Evolutionary conservation across 306 rosid species (phyloP), one percentile per base, ranked within the genome.

Genomic region (Quercus variabilis): DNA sequence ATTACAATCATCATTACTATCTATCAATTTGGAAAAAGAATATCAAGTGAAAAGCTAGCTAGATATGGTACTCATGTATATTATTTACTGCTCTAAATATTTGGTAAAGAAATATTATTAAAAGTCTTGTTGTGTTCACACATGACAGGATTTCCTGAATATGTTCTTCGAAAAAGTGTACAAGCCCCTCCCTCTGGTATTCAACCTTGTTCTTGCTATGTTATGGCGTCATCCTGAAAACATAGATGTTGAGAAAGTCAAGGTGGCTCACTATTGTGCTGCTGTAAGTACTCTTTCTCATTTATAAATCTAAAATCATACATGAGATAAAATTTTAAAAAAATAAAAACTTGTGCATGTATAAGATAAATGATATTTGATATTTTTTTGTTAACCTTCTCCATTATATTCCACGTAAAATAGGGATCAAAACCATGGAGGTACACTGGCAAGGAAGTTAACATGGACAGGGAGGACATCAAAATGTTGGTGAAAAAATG

Each of bases 361-460:
- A 10, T 43, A 30, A 64, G 70, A 64, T 64, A 30, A 23, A 4
- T 59, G 10, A 59, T 59, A 1, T 3, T 23, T 25, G 31, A 59
- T 8, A 10, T 25, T 15, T 9, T 74, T 74, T n/a, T n/a, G 4
- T 56, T 14, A 25, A 57, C 33, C 55, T 19, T 54, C 4, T 73
- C 13, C 14, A 0, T 9, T 20, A 3, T 33, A 6, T 1, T 20
- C 8, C 43, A 8, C 18, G 5, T 20, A 19, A 74, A 13, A 35
- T 25, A 89, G 93, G 93, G 93, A 76, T 86, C 94, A 54, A 90
- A 90, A 64, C 94, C 92, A 41, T 90, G 94, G 94, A 86, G 85
- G 83, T 90, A 84, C 57, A 86, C 90, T 1, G 92, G 92, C 5
- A 65, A 86, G 75, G 94, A 90, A 84, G 89, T 14, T 19, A 88